Conservation (phyloP, 805 yeast species). For the Yarrowia osloensis region DNA sequence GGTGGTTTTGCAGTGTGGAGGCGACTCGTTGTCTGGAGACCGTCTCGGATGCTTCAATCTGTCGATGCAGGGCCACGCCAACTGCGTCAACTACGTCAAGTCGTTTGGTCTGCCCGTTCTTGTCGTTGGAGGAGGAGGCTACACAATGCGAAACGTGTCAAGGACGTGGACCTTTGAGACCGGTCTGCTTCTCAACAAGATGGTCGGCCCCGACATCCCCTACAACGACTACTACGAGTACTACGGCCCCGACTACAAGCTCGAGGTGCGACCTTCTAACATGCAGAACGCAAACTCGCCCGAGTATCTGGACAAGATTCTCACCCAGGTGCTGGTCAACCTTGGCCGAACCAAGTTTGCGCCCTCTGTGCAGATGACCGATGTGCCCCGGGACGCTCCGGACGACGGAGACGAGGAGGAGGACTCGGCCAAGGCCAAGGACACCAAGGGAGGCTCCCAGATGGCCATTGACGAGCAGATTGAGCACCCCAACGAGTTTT, state of each 20-base stretch:
- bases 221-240: constrained; percentile 96
- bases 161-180: constrained; percentile 97
- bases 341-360: constrained; percentile 90
- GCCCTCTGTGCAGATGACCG: constrained; percentile 93
- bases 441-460: constrained; percentile 89
- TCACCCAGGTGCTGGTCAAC: constrained; percentile 73
- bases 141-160: constrained; percentile 93
- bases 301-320: constrained; percentile 82
- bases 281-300: constrained; percentile 96
- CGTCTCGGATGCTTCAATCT: constrained; percentile 91
- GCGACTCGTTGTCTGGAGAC: constrained; percentile 92
- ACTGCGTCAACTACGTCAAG: constrained; percentile 87
- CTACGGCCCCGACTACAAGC: constrained; percentile 94
- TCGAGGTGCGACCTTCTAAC: constrained; percentile 92
- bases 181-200: constrained; percentile 66
- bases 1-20: constrained; percentile 96
- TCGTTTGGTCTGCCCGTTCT: constrained; percentile 87
- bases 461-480: constrained; percentile 75
- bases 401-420: constrained; percentile 86
- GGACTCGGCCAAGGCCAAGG: constrained; percentile 75
- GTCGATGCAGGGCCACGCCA: constrained; percentile 91
- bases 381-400: constrained; percentile 82
- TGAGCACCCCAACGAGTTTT: constrained; percentile 76
- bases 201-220: constrained; percentile 62
- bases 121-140: constrained; percentile 97